A percentile compares a stretch with the other conserved stretches of the same genome.
Conservation (phyloP, 176 grass and related monocot genomes). For the Aegilops sharonensis region DNA sequence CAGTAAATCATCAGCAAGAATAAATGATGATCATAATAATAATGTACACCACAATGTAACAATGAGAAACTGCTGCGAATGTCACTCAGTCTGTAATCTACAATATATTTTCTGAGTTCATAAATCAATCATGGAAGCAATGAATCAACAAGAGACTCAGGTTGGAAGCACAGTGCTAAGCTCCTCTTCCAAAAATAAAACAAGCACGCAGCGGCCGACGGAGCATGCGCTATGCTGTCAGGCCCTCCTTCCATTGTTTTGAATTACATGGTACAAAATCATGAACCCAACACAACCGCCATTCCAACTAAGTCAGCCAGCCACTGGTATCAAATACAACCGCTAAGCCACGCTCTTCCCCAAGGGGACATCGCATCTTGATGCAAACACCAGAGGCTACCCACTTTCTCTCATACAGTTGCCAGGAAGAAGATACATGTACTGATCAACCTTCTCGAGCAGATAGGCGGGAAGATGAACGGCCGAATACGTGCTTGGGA, state of each 20-base stretch:
- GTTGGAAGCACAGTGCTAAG: constrained; percentile 39
- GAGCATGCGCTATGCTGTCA: constrained; percentile 46
- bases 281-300: constrained; percentile 29
- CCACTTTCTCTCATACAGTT: constrained; percentile 71
- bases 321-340: constrained; percentile 37
- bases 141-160: constrained; percentile 38
- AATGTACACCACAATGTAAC: constrained; percentile 20
- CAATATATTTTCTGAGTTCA: constrained; percentile 51
- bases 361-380: not conserved
- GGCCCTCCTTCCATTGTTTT: constrained; percentile 17
- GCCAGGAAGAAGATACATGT: constrained; percentile 81
- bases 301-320: constrained; percentile 52
- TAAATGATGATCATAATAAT: not conserved
- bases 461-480: constrained; percentile 75
- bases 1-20: not conserved
- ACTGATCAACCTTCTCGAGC: constrained; percentile 62
- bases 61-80: constrained; percentile 34
- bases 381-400: constrained; percentile 30
- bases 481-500: constrained; percentile 74
- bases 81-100: constrained; percentile 30
- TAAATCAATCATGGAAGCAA: constrained; percentile 54
- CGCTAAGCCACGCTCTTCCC: constrained; percentile 18
- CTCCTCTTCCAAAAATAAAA: constrained; percentile 34
- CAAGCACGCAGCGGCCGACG: constrained; percentile 20
- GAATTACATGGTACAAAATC: constrained; percentile 36